Conservation (phyloP, 805 yeast genomes). For the Phaffomyces thermotolerans region DNA sequence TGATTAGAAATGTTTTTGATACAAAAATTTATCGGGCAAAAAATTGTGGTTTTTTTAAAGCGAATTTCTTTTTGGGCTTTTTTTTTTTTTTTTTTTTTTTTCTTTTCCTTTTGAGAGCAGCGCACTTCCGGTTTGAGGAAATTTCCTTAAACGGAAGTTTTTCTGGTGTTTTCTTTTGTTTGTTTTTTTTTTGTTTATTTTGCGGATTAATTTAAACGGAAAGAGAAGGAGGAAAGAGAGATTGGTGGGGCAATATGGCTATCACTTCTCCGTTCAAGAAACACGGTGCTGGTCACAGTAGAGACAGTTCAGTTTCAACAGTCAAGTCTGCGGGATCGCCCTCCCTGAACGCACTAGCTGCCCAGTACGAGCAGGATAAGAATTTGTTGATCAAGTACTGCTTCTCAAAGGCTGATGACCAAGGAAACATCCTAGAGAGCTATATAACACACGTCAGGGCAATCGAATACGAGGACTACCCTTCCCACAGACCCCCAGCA, state of each 20-base stretch:
- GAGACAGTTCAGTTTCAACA: slow-evolving; percentile 18
- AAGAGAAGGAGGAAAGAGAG: no score
- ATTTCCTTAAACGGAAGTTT: not conserved
- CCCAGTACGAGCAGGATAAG: slow-evolving; percentile 52
- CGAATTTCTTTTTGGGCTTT: no score
- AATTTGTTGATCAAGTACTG: slow-evolving; percentile 40
- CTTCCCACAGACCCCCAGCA: slow-evolving; percentile 61
- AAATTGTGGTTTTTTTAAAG: not conserved
- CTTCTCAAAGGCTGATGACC: slow-evolving; percentile 39
- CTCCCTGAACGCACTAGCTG: slow-evolving; percentile 35
- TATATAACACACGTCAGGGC: slow-evolving; percentile 74
- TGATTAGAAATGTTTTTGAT: not conserved
- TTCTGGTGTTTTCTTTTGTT: no score
- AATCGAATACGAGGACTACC: slow-evolving; percentile 66
- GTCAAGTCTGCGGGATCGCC: slow-evolving; percentile 22
- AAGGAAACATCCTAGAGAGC: slow-evolving; percentile 40
- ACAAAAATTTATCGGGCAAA: not conserved
- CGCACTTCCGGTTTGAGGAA: not conserved
- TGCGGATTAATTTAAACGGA: not conserved
- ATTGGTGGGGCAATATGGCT: slow-evolving; percentile 15
- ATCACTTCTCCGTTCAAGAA: slow-evolving; percentile 31
- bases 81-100: no score
- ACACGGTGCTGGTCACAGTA: slow-evolving; percentile 11
- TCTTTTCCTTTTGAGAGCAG: no score
- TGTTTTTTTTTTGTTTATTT: not conserved